These are phyloP conservation scores for Amoebophrya sp. DNA, from an alignment of 169 alveolate genomes.

Conservation along the genomic window DNA sequence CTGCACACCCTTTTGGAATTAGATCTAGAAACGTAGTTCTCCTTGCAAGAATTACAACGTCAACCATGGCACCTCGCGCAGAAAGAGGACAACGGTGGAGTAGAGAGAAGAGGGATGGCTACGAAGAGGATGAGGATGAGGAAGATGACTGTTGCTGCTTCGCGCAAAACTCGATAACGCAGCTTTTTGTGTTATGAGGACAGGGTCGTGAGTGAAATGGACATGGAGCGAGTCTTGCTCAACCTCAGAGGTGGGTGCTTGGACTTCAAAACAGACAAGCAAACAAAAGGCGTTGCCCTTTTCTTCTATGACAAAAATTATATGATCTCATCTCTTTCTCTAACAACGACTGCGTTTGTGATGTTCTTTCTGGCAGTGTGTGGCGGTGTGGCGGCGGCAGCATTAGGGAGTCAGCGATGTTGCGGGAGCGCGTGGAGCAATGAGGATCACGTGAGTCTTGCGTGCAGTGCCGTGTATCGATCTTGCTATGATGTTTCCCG, in stretches of 20 bases:
- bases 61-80: no score
- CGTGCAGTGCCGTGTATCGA: background rate
- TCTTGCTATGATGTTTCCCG: background rate
- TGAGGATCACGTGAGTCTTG: background rate
- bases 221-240: no score
- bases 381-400: conserved; percentile 15
- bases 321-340: no score
- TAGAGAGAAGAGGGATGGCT: background rate
- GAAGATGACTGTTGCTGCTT: conserved; percentile 5
- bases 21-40: no score
- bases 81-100: no score
- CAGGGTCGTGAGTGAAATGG: no score
- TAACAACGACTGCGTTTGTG: background rate
- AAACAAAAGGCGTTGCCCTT: no score
- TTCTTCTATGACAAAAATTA: no score
- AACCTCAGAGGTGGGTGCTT: no score
- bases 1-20: no score
- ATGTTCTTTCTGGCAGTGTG: background rate
- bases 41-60: no score
- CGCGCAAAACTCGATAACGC: background rate
- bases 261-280: no score
- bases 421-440: background rate
- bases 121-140: background rate
- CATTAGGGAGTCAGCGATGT: background rate
- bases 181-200: background rate